Base-by-base conservation (phyloP, 2,329 filamentous ascomycete species). In the Teratosphaeria zuluensis region DNA sequence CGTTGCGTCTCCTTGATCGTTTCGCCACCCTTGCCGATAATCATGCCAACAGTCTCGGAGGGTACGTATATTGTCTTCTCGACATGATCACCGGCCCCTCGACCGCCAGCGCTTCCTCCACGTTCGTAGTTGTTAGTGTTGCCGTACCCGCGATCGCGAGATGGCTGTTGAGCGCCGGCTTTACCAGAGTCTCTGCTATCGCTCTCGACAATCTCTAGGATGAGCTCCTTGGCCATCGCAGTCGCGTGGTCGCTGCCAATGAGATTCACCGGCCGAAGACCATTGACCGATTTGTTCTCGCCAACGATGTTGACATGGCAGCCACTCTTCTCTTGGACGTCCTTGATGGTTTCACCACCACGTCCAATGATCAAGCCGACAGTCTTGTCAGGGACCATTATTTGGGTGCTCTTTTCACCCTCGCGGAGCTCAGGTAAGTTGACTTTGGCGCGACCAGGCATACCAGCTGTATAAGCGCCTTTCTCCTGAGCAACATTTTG, bases 221-320 rank as follows among this genome's bases (percentile, higher is more conserved):
- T 96, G 31, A 53, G 78, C 65, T 94, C 88, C 75, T 94, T 92
- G 46, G 91, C 91, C 62, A 84, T 82, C 53, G 84, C 84, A 54
- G 90, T 87, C 56, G 90, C 86, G 67, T 86, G 82, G 51, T 83
- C 83, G 51, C 86, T 85, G 60, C 91, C 91, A 65, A 95, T 95
- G 54, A 96, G 80, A 71, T 96, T 96, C 63, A 96, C 90, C 31
- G 92, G 91, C 55, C 91, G 85, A 62, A 95, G 79, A 52, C 91
- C 91, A 70, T 95, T 95, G 65, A 95, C 83, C 70, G 90, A 95
- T 80, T 95, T 95, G 65, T 90, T 90, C 76, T 96, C 91, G 67
- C 89, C 89, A 48, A 95, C 89, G 69, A 96, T 96, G 73, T 96
- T 96, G 72, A 96, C 90, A 73, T 96, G 92, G 72, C 91, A 96